phyloP scores from a whole-genome alignment of 345 rosid genomes.

The Isatis tinctoria region DNA sequence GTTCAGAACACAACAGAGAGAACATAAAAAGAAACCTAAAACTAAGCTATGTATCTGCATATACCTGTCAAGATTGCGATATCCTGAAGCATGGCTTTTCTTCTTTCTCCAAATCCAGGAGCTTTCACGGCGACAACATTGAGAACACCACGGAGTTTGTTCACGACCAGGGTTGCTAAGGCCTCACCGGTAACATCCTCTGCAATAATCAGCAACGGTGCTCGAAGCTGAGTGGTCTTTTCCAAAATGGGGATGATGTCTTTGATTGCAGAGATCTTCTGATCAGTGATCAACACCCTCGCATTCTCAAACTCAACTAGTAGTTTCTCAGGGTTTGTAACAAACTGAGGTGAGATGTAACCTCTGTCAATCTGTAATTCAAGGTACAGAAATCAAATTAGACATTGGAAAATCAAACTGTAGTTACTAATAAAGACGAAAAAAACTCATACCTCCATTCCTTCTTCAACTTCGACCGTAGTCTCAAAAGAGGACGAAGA shows the following conservation, averaged over 20 bases:
- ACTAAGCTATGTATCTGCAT: not conserved
- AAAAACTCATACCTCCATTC: slow-evolving; percentile 68
- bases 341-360: slow-evolving; percentile 92
- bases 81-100: slow-evolving; percentile 95
- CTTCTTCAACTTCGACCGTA: slow-evolving; percentile 95
- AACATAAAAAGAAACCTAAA: not conserved
- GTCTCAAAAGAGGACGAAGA: slow-evolving; percentile 98
- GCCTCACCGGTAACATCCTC: slow-evolving; percentile 98
- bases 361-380: slow-evolving; percentile 84
- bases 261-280: slow-evolving; percentile 87
- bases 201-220: slow-evolving; percentile 89
- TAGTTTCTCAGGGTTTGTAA: slow-evolving; percentile 86
- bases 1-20: not conserved
- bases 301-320: slow-evolving; percentile 95
- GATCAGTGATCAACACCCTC: slow-evolving; percentile 84
- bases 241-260: slow-evolving; percentile 90
- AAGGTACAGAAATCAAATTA: not conserved
- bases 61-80: slow-evolving; percentile 94
- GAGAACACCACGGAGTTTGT: slow-evolving; percentile 86
- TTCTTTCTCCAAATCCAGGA: slow-evolving; percentile 96
- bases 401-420: not conserved
- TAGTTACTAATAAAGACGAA: not conserved
- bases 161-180: slow-evolving; percentile 88
- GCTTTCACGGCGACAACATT: slow-evolving; percentile 96
- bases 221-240: slow-evolving; percentile 87